Conservation (phyloP, 441 rosid genomes). For the Gossypium gossypioides region DNA sequence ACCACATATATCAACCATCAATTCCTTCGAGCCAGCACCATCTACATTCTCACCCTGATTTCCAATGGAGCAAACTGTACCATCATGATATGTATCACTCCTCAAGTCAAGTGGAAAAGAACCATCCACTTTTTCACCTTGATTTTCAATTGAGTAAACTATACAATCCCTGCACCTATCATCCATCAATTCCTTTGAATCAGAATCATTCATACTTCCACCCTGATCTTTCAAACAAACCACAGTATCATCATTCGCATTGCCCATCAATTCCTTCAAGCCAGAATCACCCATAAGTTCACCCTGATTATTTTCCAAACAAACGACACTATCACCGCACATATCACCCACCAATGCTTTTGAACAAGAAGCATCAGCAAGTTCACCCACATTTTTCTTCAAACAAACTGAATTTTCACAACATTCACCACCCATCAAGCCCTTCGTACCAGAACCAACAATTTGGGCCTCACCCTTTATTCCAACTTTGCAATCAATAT, state of each 20-base stretch:
- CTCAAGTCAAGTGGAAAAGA: background rate
- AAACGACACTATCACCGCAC: background rate
- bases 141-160: slow-evolving; percentile 2
- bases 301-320: slow-evolving; percentile 5
- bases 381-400: background rate
- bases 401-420: background rate
- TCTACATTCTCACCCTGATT: background rate
- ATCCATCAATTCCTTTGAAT: background rate
- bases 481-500: background rate
- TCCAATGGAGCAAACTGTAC: slow-evolving; percentile 1
- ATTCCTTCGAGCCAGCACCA: background rate
- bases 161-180: background rate
- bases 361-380: background rate
- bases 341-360: slow-evolving; percentile 1
- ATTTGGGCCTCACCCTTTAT: background rate
- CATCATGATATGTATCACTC: background rate
- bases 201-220: background rate
- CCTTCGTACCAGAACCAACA: slow-evolving; percentile 10
- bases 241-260: background rate
- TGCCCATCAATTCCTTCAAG: slow-evolving; percentile 6
- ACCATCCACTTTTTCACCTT: background rate
- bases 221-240: background rate
- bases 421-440: slow-evolving; percentile 10
- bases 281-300: slow-evolving; percentile 12
- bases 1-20: background rate